Evolutionary conservation across 1,139 yeast genomes (phyloP), one percentile per base, ranked within the genome.

Genomic region (Candida buenavistaensis): DNA sequence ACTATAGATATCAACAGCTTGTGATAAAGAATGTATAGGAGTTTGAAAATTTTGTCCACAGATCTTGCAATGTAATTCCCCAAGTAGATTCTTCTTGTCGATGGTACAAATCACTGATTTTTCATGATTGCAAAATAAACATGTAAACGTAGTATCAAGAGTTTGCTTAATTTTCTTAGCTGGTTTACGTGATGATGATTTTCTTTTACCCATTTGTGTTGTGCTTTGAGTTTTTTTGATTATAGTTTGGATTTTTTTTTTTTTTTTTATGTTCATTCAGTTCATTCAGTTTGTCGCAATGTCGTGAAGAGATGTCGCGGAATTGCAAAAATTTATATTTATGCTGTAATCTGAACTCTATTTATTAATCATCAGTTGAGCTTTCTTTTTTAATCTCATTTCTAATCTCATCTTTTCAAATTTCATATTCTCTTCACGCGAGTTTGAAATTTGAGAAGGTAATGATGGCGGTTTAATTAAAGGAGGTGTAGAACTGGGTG

Each of bases 41-140:
- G 96, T 80, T 57, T 90, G 97, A 67, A 92, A 94, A 32, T 80
- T 78, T 55, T 92, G 97, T 1, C 97, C 97, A 57, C 98, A 92
- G 19, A 90, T 85, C 57, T 92, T 92, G 59, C 98, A 92, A 43
- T 79, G 81, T 43, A 92, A 65, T 25, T 85, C 81, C 13, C 98
- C 98, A 32, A 92, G 75, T 38, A 87, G 82, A 46, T 83, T 75
- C 59, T 84, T 87, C 64, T 88, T 92, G 58, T 92, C 98, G 57
- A 92, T 64, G 6, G 86, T 78, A 56, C 97, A 90, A 32, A 84
- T 75, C 33, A 92, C 96, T 1, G 96, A 83, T 48, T 83, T 83
- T 55, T 92, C 98, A 63, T 92, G 98, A 59, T 92, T 92, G 62
- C 98, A 92, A 59, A 92, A 92, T 41, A 92, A 67, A 64, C 98